Percentiles rank a stretch among this genome's conserved stretches.
Conservation (phyloP, 2,329 filamentous ascomycete genomes). For the Aspergillus carbonarius region DNA sequence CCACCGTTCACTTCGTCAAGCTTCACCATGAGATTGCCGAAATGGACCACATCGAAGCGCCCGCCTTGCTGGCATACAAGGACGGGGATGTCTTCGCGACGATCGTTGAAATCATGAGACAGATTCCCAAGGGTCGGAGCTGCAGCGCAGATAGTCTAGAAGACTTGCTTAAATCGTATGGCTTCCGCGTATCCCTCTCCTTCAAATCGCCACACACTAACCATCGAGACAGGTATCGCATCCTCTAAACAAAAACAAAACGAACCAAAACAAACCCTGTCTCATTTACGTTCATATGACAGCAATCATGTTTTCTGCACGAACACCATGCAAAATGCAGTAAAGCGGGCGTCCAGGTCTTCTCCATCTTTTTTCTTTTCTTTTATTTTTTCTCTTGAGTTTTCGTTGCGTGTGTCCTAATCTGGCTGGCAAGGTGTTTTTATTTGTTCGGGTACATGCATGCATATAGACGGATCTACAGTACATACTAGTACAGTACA, state of each 20-base stretch:
- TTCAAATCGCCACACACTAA: neutral
- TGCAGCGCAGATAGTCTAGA: constrained; percentile 57
- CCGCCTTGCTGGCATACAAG: constrained; percentile 84
- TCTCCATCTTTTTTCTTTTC: neutral
- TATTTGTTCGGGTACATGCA: neutral
- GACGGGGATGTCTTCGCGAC: constrained; percentile 89
- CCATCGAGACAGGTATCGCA: constrained; percentile 1
- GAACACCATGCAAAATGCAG: neutral
- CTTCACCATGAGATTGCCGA: constrained; percentile 90
- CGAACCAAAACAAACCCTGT: neutral
- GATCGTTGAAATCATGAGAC: constrained; percentile 79
- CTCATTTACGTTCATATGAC: neutral
- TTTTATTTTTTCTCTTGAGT: neutral
- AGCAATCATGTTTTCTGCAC: neutral
- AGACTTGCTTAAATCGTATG: constrained; percentile 56
- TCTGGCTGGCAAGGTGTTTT: neutral
- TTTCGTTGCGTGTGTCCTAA: neutral
- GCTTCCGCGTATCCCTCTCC: constrained; percentile 15
- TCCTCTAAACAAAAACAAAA: constrained; percentile 5
- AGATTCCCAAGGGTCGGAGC: constrained; percentile 66
- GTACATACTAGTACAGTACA: constrained; percentile 1
- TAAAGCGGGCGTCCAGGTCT: constrained; percentile 7
- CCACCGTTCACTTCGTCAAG: constrained; percentile 80
- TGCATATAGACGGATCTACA: constrained; percentile 9
- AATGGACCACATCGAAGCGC: constrained; percentile 85